Percentiles rank a stretch among this genome's conserved stretches.
Conservation (phyloP, 108 stramenopile species). For the Asterionellopsis glacialis region DNA sequence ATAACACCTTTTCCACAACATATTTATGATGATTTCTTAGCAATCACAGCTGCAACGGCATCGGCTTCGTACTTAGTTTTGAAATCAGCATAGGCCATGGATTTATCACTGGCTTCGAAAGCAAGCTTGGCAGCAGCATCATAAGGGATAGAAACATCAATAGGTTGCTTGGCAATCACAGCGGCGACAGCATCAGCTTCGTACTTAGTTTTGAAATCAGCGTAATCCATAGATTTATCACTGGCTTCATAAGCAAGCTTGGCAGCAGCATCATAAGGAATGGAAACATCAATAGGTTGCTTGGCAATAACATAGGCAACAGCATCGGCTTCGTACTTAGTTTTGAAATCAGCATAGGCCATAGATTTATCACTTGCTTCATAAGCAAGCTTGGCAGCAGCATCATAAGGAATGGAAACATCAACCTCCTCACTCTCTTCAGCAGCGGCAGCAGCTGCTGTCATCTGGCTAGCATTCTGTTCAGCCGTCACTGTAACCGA, state of each 20-base stretch:
- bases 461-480: slow-evolving; percentile 33
- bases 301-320: slow-evolving; percentile 28
- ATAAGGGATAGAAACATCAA: slow-evolving; percentile 58
- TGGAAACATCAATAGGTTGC: slow-evolving; percentile 45
- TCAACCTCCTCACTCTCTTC: slow-evolving; percentile 20
- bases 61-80: slow-evolving; percentile 31
- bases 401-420: slow-evolving; percentile 38
- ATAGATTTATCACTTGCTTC: slow-evolving; percentile 30
- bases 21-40: slow-evolving; percentile 15
- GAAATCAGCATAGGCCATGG: slow-evolving; percentile 31
- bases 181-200: slow-evolving; percentile 26
- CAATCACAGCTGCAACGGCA: slow-evolving; percentile 24
- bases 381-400: slow-evolving; percentile 37
- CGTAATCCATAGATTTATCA: slow-evolving; percentile 32
- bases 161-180: slow-evolving; percentile 34
- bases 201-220: slow-evolving; percentile 33
- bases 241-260: slow-evolving; percentile 29
- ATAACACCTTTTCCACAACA: too few relatives aligned
- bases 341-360: slow-evolving; percentile 28
- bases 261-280: slow-evolving; percentile 54
- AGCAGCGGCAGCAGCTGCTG: slow-evolving; percentile 7
- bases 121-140: slow-evolving; percentile 42
- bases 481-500: slow-evolving; percentile 38
- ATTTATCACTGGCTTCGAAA: slow-evolving; percentile 30
- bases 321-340: slow-evolving; percentile 30